These are phyloP conservation scores for Hypoxylon sp. DNA, from an alignment of 2,329 filamentous ascomycete genomes.

Conservation along the genomic window DNA sequence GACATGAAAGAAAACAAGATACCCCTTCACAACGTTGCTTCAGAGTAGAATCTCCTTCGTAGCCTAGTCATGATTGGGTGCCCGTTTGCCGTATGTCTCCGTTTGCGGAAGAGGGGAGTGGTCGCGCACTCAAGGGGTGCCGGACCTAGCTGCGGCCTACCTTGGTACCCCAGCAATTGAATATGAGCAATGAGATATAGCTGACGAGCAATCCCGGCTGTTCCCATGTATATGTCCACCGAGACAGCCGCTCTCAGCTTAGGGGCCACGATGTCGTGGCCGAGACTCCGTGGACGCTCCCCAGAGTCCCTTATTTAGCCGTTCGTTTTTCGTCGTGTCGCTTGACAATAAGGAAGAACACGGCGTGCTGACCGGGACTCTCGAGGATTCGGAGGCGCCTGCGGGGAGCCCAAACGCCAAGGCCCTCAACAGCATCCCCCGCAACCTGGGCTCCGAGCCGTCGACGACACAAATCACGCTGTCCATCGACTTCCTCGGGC, in stretches of 20 bases:
- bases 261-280: too few relatives aligned
- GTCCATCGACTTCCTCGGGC: slow-evolving; percentile 48
- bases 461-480: slow-evolving; percentile 46
- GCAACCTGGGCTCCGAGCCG: slow-evolving; percentile 43
- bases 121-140: too few relatives aligned
- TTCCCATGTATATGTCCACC: too few relatives aligned
- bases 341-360: slow-evolving; percentile 8
- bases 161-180: too few relatives aligned
- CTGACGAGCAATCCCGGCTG: too few relatives aligned
- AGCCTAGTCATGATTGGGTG: slow-evolving; percentile 1
- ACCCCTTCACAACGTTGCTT: neutral
- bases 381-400: neutral
- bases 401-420: neutral
- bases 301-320: neutral
- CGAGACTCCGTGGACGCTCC: too few relatives aligned
- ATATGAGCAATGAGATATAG: too few relatives aligned
- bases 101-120: neutral
- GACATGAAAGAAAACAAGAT: too few relatives aligned
- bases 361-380: neutral
- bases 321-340: neutral
- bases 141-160: too few relatives aligned
- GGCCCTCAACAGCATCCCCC: slow-evolving; percentile 45
- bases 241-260: too few relatives aligned
- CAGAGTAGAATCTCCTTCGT: neutral
- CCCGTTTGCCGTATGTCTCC: neutral